Conservation (phyloP, 495 filamentous ascomycete genomes). For the Lepidopterella palustris region DNA sequence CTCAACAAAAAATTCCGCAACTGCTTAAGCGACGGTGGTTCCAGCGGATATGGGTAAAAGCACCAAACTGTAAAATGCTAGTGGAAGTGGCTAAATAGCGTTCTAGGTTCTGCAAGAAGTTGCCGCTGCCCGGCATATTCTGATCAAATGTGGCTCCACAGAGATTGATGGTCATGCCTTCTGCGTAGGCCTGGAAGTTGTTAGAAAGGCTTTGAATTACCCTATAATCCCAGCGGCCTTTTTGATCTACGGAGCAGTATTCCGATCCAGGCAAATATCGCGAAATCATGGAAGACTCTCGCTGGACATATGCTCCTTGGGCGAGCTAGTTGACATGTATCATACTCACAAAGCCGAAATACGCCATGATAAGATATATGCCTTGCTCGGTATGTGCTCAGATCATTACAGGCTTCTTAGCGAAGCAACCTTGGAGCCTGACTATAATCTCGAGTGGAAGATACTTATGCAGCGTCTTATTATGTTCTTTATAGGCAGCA, state of each 20-base stretch:
- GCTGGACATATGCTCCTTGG: conserved; percentile 13
- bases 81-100: background rate
- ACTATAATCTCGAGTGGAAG: conserved; percentile 25
- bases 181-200: conserved; percentile 1
- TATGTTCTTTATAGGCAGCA: conserved; percentile 22
- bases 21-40: conserved; percentile 31
- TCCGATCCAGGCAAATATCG: conserved; percentile 22
- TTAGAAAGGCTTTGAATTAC: background rate
- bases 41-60: conserved; percentile 33
- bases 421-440: conserved; percentile 15
- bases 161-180: conserved; percentile 28
- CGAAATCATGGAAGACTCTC: conserved; percentile 17
- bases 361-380: conserved; percentile 36
- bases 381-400: conserved; percentile 35
- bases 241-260: conserved; percentile 30
- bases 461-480: conserved; percentile 18
- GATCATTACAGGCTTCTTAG: conserved; percentile 19
- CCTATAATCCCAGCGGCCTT: conserved; percentile 22
- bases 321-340: conserved; percentile 36
- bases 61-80: background rate
- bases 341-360: conserved; percentile 31
- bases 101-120: conserved; percentile 36
- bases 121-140: conserved; percentile 28
- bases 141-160: conserved; percentile 28
- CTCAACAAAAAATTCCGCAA: conserved; percentile 13